Conservation (phyloP, 2,329 filamentous ascomycete species). For the Leptosphaerulina australis region DNA sequence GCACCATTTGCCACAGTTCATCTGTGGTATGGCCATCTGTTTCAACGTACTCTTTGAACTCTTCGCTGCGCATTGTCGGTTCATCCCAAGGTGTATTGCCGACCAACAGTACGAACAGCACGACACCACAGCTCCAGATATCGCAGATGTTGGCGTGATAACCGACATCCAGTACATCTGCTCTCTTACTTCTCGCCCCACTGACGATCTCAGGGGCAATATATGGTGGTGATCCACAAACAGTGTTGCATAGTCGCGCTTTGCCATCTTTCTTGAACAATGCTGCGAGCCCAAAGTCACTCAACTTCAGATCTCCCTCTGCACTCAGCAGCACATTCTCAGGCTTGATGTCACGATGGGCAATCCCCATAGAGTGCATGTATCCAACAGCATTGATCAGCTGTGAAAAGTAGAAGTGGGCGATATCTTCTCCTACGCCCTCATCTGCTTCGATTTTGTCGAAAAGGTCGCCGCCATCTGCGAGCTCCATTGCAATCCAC, state of each 20-base stretch:
- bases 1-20: conserved; percentile 82
- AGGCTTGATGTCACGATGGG: conserved; percentile 76
- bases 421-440: conserved; percentile 91
- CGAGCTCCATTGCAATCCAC: conserved; percentile 98
- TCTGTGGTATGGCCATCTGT: conserved; percentile 83
- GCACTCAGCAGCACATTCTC: conserved; percentile 92
- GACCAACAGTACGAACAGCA: conserved; percentile 93
- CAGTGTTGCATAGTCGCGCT: conserved; percentile 80
- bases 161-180: conserved; percentile 58
- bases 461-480: conserved; percentile 93
- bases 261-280: conserved; percentile 89
- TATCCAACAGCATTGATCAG: conserved; percentile 88
- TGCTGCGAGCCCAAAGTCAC: conserved; percentile 94
- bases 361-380: conserved; percentile 95
- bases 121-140: conserved; percentile 97
- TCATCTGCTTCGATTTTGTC: conserved; percentile 99
- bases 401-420: conserved; percentile 95
- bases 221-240: conserved; percentile 95
- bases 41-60: conserved; percentile 85
- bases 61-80: conserved; percentile 82
- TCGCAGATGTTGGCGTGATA: conserved; percentile 84
- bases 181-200: conserved; percentile 56
- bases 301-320: conserved; percentile 87
- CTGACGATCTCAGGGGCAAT: conserved; percentile 89
- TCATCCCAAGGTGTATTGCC: conserved; percentile 99